Evolutionary conservation across 2,329 filamentous ascomycete genomes (phyloP), one percentile per base, ranked within the genome.

Genomic region (Venturia pyrina): DNA sequence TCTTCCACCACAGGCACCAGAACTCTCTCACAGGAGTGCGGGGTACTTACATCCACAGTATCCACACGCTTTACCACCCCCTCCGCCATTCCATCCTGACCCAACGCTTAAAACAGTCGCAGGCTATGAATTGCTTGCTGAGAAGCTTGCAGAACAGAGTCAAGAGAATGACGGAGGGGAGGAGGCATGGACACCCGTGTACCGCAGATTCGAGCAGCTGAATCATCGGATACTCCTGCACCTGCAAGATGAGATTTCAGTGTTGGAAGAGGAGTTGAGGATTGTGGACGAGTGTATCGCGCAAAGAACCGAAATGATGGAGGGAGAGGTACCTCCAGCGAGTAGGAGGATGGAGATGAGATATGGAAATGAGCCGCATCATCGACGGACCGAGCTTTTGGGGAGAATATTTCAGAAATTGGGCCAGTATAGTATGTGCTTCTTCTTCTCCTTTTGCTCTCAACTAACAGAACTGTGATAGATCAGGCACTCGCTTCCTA

Each of bases 201-300:
- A 96, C 74, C 86, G 93, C 56, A 88, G 88, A 66, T 97, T 97
- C 72, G 88, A 90, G 73, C 83, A 85, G 13, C 78, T 96, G 21
- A 93, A 95, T 71, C 91, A 96, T 73, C 87, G 93, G 2, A 78
- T 96, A 2, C 78, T 97, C 2, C 80, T 96, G 0, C 87, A 95
- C 68, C 81, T 96, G 19, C 93, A 96, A 75, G 91, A 96, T 72
- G 91, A 96, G 74, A 85, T 96, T 21, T 81, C 82, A 40, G 89
- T 93, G 70, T 80, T 96, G 46, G 92, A 96, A 75, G 87, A 91
- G 71, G 86, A 93, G 66, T 82, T 97, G 0, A 83, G 85, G 21
- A 79, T 81, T 0, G 76, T 95, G 0, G 93, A 96, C 66, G 81
- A 85, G 68, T 79, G 80, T 53, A 81, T 85, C 71, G 78, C 78